Conservation (phyloP, 2,329 filamentous ascomycete genomes). For the Fusarium pseudocircinatum region DNA sequence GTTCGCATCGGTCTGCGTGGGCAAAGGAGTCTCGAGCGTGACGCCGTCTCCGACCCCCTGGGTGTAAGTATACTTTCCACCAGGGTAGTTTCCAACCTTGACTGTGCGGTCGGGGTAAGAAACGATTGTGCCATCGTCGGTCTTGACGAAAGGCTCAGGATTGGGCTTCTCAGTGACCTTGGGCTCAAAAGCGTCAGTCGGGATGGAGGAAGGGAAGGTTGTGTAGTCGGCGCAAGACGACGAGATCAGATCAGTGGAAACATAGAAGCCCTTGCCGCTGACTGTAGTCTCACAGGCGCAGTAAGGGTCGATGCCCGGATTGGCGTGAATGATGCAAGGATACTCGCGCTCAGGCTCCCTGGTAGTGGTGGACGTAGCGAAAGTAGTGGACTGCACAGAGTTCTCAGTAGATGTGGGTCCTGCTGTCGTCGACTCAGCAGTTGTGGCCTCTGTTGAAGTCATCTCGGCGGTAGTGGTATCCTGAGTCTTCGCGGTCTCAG, state of each 20-base stretch:
- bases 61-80: constrained; percentile 5
- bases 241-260: neutral
- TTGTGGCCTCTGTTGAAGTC: neutral
- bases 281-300: constrained; percentile 5
- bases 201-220: constrained; percentile 11
- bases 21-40: neutral
- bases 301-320: neutral
- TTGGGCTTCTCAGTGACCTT: neutral
- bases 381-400: neutral
- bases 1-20: constrained; percentile 13
- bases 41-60: neutral
- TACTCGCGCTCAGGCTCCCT: neutral
- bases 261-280: neutral
- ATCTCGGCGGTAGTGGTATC: neutral
- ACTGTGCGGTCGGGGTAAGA: constrained; percentile 13
- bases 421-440: neutral
- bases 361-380: neutral
- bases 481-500: neutral
- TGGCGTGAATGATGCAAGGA: constrained; percentile 5
- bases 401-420: neutral
- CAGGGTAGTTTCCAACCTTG: neutral
- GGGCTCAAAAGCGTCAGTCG: neutral
- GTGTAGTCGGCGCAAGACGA: constrained; percentile 3
- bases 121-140: constrained; percentile 6
- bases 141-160: neutral